Percentiles rank a stretch among this genome's conserved stretches.
Evolutionary conservation across 108 stramenopile genomes (phyloP).

Genomic region (Nitzschia sp.): DNA sequence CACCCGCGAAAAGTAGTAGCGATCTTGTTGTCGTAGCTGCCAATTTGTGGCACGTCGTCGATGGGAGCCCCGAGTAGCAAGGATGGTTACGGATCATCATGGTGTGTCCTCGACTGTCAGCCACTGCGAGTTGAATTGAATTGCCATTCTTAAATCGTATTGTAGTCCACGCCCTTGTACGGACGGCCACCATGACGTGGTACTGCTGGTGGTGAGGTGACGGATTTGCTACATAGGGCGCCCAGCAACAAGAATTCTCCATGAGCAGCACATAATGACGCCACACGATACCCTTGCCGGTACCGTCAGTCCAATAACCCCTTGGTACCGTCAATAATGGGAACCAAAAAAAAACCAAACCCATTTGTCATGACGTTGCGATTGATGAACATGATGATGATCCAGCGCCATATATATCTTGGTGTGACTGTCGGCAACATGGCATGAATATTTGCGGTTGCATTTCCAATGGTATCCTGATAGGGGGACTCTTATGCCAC

Average conservation of each 20-base stretch:
- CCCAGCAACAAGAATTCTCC: neutral
- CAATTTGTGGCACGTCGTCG: no score
- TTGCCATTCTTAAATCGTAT: neutral
- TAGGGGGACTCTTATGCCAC: no score
- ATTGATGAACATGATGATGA: no score
- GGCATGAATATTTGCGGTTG: no score
- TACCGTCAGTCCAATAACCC: conserved; percentile 82
- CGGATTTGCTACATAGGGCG: neutral
- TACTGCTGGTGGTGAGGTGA: neutral
- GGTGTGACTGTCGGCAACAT: no score
- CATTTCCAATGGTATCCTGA: no score
- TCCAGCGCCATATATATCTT: no score
- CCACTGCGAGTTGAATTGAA: neutral
- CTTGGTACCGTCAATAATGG: conserved; percentile 92
- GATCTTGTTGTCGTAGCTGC: neutral
- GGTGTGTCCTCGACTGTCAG: neutral
- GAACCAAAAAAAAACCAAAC: conserved; percentile 86
- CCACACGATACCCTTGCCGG: conserved; percentile 78
- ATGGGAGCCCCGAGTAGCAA: no score
- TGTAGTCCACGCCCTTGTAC: neutral
- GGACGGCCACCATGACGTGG: conserved; percentile 20
- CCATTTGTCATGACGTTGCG: conserved; percentile 16
- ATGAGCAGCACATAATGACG: conserved; percentile 57
- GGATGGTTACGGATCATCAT: neutral
- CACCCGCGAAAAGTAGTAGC: no score